phyloP scores from a whole-genome alignment of 768 basidiomycete species.

The Kwoniella europaea region DNA sequence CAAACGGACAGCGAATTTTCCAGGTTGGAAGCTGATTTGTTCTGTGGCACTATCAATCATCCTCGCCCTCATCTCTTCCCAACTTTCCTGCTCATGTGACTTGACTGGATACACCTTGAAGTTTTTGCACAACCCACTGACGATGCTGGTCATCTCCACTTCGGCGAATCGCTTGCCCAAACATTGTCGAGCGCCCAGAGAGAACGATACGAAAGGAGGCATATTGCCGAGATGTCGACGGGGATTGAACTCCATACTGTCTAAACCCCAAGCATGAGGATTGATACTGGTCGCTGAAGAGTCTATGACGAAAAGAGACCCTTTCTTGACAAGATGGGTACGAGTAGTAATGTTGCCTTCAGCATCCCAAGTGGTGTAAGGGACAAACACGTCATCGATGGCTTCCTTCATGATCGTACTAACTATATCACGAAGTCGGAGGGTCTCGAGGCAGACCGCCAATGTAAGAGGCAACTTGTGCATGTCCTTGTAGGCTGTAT shows the following conservation, averaged over 20 bases:
- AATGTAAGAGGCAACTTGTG: constrained; percentile 25
- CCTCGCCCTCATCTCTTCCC: constrained; percentile 34
- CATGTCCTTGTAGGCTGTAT: constrained; percentile 37
- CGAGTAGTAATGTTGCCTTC: constrained; percentile 24
- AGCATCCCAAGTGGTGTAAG: constrained; percentile 41
- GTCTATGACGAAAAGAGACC: constrained; percentile 38
- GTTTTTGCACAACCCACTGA: constrained; percentile 26
- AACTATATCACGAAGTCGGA: constrained; percentile 41
- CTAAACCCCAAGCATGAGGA: constrained; percentile 29
- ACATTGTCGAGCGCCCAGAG: constrained; percentile 31
- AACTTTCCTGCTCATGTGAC: constrained; percentile 24
- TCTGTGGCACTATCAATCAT: constrained; percentile 32
- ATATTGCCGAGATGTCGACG: constrained; percentile 16
- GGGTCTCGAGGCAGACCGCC: constrained; percentile 30
- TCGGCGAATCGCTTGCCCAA: constrained; percentile 45
- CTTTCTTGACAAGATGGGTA: constrained; percentile 28
- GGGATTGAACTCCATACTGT: constrained; percentile 25
- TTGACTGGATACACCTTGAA: constrained; percentile 25
- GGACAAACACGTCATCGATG: constrained; percentile 25
- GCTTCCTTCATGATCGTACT: constrained; percentile 35
- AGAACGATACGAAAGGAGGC: constrained; percentile 28
- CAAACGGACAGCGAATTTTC: constrained; percentile 31
- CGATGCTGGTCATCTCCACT: constrained; percentile 36
- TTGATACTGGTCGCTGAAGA: constrained; percentile 28
- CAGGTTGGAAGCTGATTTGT: constrained; percentile 41